Percentiles rank a stretch among this genome's conserved stretches.
phyloP scores from a whole-genome alignment of 225 moss, liverwort and hornwort species.

The Asterella californica region DNA sequence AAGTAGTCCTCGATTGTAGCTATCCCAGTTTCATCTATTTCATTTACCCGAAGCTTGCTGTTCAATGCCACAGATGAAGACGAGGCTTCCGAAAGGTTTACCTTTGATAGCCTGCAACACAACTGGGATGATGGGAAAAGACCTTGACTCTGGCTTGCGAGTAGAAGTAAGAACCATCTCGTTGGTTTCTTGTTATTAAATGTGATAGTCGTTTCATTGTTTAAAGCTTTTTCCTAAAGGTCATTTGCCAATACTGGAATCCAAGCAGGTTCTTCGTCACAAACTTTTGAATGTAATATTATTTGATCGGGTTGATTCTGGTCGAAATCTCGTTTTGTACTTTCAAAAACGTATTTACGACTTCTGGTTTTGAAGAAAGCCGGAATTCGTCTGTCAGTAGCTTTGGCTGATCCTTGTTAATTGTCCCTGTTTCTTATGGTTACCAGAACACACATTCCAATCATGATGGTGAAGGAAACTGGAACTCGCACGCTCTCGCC shows the following conservation, averaged over 20 bases:
- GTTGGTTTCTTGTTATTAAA: background rate
- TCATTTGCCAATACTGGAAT: background rate
- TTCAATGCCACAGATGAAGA: slow-evolving; percentile 27
- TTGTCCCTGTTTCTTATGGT: slow-evolving; percentile 3
- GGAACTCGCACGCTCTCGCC: slow-evolving; percentile 33
- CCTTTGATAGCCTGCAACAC: slow-evolving; percentile 44
- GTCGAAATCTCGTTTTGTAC: background rate
- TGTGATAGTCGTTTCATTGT: background rate
- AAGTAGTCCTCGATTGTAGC: background rate
- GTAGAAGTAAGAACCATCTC: slow-evolving; percentile 22
- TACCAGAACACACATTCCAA: slow-evolving; percentile 31
- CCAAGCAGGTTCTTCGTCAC: background rate
- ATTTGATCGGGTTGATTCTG: background rate
- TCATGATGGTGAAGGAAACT: slow-evolving; percentile 10
- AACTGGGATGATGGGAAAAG: slow-evolving; percentile 31
- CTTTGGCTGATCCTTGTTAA: background rate
- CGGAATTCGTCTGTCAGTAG: background rate
- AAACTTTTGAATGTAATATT: background rate
- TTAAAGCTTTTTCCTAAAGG: background rate
- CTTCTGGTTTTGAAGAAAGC: background rate
- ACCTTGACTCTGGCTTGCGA: slow-evolving; percentile 26
- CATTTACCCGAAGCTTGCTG: background rate
- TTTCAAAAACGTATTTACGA: background rate
- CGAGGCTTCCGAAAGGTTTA: slow-evolving; percentile 32
- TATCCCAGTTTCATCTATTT: background rate